These are phyloP conservation scores for Sporothrix pallida DNA, from an alignment of 2,329 filamentous ascomycete genomes.

Conservation along the genomic window DNA sequence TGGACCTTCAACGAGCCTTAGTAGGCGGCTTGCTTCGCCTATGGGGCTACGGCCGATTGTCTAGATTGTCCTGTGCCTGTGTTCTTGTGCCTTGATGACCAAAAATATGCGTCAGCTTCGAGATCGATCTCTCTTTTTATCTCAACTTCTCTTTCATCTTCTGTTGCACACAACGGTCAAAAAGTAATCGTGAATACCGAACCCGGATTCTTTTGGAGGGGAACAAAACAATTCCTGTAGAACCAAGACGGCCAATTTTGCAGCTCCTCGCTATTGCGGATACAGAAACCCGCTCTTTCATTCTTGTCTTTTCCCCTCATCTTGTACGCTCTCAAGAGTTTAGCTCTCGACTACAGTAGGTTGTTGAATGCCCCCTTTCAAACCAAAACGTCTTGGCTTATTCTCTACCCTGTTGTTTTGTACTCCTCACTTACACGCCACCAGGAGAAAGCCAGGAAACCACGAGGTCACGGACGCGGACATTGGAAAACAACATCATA, in stretches of 20 bases:
- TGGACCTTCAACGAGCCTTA: too few relatives aligned
- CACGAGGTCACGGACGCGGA: background rate
- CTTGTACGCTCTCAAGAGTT: background rate
- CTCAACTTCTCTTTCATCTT: too few relatives aligned
- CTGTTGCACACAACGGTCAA: too few relatives aligned
- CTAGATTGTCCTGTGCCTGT: too few relatives aligned
- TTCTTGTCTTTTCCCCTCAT: background rate
- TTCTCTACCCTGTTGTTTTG: background rate
- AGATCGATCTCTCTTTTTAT: too few relatives aligned
- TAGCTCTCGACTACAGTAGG: too few relatives aligned
- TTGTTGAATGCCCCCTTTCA: background rate
- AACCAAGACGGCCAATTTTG: background rate
- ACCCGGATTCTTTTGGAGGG: background rate
- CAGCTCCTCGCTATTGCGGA: background rate
- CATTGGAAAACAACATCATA: conserved; percentile 8
- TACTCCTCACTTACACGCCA: background rate
- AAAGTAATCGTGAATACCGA: background rate
- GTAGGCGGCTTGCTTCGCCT: too few relatives aligned
- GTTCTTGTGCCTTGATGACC: too few relatives aligned
- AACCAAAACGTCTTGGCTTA: background rate
- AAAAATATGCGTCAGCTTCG: too few relatives aligned
- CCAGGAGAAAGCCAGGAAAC: background rate
- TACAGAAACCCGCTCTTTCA: background rate
- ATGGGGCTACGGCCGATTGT: too few relatives aligned
- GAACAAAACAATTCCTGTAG: background rate